Conservation (phyloP, 345 rosid species). For the Euphorbia lathyris region DNA sequence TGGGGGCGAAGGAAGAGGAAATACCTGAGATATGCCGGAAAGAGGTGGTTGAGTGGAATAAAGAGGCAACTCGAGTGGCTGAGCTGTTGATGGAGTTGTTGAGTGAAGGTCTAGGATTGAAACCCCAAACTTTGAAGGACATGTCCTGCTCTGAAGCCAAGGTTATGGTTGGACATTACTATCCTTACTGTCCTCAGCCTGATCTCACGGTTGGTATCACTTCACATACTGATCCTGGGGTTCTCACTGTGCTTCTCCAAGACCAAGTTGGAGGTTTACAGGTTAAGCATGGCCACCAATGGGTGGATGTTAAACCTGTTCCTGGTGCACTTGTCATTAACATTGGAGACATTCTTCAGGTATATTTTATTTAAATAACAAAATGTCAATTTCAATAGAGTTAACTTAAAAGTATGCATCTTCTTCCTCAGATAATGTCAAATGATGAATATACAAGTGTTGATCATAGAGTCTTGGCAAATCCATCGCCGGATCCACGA, state of each 20-base stretch:
- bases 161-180: constrained; percentile 45
- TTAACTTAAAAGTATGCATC: not conserved
- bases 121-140: constrained; percentile 30
- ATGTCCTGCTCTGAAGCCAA: constrained; percentile 36
- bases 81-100: constrained; percentile 40
- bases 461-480: constrained; percentile 49
- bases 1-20: constrained; percentile 13
- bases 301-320: constrained; percentile 49
- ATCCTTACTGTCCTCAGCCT: constrained; percentile 57
- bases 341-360: constrained; percentile 56
- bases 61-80: constrained; percentile 26
- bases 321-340: constrained; percentile 50
- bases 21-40: constrained; percentile 47
- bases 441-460: constrained; percentile 49
- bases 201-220: constrained; percentile 45
- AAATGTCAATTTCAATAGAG: not conserved
- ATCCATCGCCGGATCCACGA: constrained; percentile 30
- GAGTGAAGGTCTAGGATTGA: constrained; percentile 49
- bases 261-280: constrained; percentile 51
- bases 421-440: constrained; percentile 38
- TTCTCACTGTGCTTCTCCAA: constrained; percentile 42
- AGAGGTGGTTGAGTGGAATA: constrained; percentile 42
- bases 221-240: constrained; percentile 51
- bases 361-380: not conserved
- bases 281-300: constrained; percentile 38